A percentile compares a stretch with the other conserved stretches of the same genome.
These are phyloP conservation scores for Candida peoriensis DNA, from an alignment of 805 yeast species.

Conservation along the genomic window DNA sequence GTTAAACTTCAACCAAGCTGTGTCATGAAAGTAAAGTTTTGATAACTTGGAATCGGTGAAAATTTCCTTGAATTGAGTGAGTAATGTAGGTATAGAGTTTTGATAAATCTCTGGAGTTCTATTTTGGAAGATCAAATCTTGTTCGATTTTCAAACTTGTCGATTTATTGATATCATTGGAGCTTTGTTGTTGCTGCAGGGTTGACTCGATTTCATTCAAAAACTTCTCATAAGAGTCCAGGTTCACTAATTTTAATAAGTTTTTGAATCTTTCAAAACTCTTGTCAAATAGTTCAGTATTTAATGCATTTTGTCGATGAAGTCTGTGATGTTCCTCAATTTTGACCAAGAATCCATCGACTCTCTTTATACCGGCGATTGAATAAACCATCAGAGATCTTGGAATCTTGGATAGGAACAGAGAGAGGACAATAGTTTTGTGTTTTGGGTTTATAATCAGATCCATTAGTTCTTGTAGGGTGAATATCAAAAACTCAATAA, in stretches of 20 bases:
- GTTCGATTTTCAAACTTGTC: constrained; percentile 18
- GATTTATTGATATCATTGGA: constrained; percentile 11
- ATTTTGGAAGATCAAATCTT: constrained; percentile 21
- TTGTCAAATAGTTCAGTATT: constrained; percentile 52
- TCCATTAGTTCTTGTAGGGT: constrained; percentile 69
- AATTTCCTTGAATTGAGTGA: constrained; percentile 30
- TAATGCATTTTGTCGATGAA: constrained; percentile 30
- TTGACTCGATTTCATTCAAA: constrained; percentile 47
- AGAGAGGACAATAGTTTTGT: constrained; percentile 46
- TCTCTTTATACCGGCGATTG: constrained; percentile 61
- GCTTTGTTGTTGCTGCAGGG: constrained; percentile 17
- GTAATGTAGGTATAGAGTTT: constrained; percentile 25
- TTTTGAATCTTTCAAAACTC: constrained; percentile 33
- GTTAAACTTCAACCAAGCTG: constrained; percentile 54
- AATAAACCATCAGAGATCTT: constrained; percentile 58
- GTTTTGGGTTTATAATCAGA: constrained; percentile 22
- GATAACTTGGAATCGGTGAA: constrained; percentile 23
- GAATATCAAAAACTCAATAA: constrained; percentile 69
- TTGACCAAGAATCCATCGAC: constrained; percentile 30
- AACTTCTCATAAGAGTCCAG: constrained; percentile 55
- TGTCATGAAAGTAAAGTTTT: constrained; percentile 57
- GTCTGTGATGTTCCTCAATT: constrained; percentile 15
- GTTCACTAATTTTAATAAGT: constrained; percentile 29
- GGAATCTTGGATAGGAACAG: constrained; percentile 66
- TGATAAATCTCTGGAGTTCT: constrained; percentile 22